Base-by-base conservation (phyloP, 2,329 filamentous ascomycete genomes). In the Colletotrichum aenigma region DNA sequence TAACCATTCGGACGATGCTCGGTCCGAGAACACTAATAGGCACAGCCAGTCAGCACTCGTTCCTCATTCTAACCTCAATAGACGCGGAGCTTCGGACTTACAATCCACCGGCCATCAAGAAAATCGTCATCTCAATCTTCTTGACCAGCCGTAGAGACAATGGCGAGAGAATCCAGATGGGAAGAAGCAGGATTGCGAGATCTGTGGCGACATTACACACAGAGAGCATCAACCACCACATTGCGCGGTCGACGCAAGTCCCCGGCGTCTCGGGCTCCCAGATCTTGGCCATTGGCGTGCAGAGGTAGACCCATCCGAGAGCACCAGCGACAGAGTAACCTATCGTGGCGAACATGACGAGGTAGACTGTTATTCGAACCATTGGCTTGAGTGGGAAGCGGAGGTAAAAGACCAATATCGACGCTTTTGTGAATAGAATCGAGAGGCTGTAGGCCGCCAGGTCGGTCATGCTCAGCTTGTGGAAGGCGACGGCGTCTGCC, bases 351-450 rank as follows among this genome's bases (percentile, higher is more conserved):
- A 76, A 65, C 65, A 77, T 76, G 65, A 77, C 69, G 7, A 55
- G n/a, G 21, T 77, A 77, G 3, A 77, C 69, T 0, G 70, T 74
- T 0, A 34, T 34, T 24, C 43, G 38, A 2, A 73, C 61, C 4
- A 32, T 16, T 1, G 16, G 48, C 9, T 60, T 69, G 15, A 77
- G 65, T 2, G 76, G 70, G 18, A 80, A 80, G 3, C 79, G 78
- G 1, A 80, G 73, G 58, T 78, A 80, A 15, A 80, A 80, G 18
- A 71, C 43, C 5, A 80, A 62, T 15, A 80, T 77, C 3, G 79
- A 79, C 5, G 73, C 77, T 21, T 80, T 80, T 24, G 76, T 77
- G 16, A 79, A 80, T 13, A 79, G 38, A 2, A 77, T 76, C 3
- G 78, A 74, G 7, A 79, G 30, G 48, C 78, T 79, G 48, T 79